These are phyloP conservation scores for Kodamaea jinghongensis DNA, from an alignment of 805 yeast species.

Conservation along the genomic window DNA sequence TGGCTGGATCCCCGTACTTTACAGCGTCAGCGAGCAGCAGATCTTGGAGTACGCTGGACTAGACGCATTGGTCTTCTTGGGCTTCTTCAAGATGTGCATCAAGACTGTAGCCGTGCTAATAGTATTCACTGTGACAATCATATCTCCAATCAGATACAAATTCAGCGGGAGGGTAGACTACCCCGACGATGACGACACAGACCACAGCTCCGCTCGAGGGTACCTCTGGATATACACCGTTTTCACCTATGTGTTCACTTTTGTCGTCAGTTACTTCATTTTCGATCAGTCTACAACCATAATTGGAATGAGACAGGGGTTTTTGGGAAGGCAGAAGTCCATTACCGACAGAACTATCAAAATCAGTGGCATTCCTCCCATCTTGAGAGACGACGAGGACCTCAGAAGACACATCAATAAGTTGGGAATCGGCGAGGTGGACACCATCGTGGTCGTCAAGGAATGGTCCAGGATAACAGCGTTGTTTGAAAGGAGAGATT, in stretches of 20 bases:
- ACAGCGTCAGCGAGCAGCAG: conserved; percentile 65
- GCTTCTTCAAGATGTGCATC: conserved; percentile 87
- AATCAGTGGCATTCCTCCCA: conserved; percentile 84
- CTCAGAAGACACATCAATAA: conserved; percentile 73
- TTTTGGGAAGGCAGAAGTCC: conserved; percentile 82
- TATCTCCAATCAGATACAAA: conserved; percentile 81
- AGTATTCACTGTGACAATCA: conserved; percentile 65
- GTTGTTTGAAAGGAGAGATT: conserved; percentile 58
- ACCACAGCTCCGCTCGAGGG: conserved; percentile 36
- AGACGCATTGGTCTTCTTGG: conserved; percentile 89
- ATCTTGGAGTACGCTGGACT: conserved; percentile 87
- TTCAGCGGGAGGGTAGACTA: conserved; percentile 67
- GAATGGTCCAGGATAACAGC: conserved; percentile 79
- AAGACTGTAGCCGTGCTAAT: conserved; percentile 62
- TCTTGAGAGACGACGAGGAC: conserved; percentile 67
- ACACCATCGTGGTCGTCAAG: conserved; percentile 72
- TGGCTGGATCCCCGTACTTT: conserved; percentile 77
- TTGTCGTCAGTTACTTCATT: conserved; percentile 56
- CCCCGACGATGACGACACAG: conserved; percentile 24
- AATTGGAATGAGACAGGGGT: conserved; percentile 72
- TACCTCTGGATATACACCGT: conserved; percentile 84
- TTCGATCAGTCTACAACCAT: conserved; percentile 70
- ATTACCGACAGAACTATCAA: conserved; percentile 89
- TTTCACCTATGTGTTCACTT: conserved; percentile 84
- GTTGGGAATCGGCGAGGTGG: conserved; percentile 76